Conservation (phyloP, 805 yeast species). For the Pichia sporocuriosa region DNA sequence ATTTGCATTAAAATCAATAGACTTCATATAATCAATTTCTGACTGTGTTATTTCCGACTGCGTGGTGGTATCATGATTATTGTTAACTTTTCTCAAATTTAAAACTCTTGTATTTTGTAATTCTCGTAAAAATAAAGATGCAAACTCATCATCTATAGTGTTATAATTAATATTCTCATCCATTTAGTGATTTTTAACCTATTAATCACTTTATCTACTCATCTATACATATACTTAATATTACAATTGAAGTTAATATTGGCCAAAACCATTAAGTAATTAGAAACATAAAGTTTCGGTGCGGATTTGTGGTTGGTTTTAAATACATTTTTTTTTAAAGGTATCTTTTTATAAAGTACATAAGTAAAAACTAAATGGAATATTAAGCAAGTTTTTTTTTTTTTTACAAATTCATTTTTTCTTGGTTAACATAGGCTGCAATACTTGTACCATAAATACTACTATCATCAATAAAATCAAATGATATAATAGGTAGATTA, state of each 20-base stretch:
- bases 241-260: no score
- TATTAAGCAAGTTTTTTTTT: no score
- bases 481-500: not conserved
- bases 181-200: no score
- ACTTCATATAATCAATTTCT: constrained; percentile 6
- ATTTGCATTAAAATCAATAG: not conserved
- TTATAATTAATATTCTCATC: not conserved
- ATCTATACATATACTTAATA: not conserved
- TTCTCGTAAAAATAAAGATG: constrained; percentile 13
- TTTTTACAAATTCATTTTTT: not conserved
- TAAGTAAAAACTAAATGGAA: no score
- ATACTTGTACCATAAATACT: constrained; percentile 11
- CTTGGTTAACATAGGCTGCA: constrained; percentile 7
- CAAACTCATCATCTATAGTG: constrained; percentile 15
- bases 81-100: not conserved
- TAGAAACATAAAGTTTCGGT: no score
- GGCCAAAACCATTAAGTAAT: no score
- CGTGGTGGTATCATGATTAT: not conserved
- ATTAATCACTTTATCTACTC: not conserved
- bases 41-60: not conserved
- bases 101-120: constrained; percentile 8
- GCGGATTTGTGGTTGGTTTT: no score
- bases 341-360: no score
- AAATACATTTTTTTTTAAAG: no score
- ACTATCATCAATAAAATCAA: constrained; percentile 7